Evolutionary conservation across 1,284 basidiomycete species (phyloP), one percentile per base, ranked within the genome.

Genomic region (Mycena citricolor): DNA sequence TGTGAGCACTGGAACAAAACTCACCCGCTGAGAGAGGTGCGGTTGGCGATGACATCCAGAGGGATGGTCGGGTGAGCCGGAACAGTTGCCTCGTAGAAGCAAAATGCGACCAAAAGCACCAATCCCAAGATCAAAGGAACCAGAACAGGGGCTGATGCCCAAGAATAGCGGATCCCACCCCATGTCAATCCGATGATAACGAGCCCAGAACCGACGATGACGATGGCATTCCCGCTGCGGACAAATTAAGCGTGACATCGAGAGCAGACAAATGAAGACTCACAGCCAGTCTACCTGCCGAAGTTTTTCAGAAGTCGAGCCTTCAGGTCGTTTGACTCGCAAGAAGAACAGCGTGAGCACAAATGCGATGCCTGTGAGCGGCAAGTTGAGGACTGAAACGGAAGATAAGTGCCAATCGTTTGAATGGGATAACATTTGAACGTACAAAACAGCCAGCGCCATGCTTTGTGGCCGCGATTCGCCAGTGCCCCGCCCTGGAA

Each of bases 61-160:
- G 62, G 62, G 22, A 60, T 44, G 5, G 25, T 42, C 1, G 59
- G 51, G 7, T 23, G 34, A 29, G 11, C n/a, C 8, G 33, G 33
- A 21, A 46, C 26, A 8, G 34, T 41, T 10, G 48, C 47, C 41
- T 65, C 62, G 34, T 63, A 63, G 3, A 60, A 13, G 13, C 69
- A 47, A 41, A 68, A 69, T 1, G 39, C 36, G 0, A 52, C 41
- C 4, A 74, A 46, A 0, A 65, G 59, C 1, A 60, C 32, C 2
- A 71, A 25, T 0, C 73, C 72, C 4, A 73, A 14, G 28, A 68
- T 56, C 0, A 77, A 57, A 0, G 73, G 73, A 1, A 60, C 65
- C 2, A 76, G 59, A 3, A 74, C 67, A 1, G 56, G 58, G 1
- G 56, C 55, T 0, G 68, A 69, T 13, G 33, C 42, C 74, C 74